A percentile compares a stretch with the other conserved stretches of the same genome.
Evolutionary conservation across 129 eudicot species (phyloP).

Genomic region (Centella asiatica): DNA sequence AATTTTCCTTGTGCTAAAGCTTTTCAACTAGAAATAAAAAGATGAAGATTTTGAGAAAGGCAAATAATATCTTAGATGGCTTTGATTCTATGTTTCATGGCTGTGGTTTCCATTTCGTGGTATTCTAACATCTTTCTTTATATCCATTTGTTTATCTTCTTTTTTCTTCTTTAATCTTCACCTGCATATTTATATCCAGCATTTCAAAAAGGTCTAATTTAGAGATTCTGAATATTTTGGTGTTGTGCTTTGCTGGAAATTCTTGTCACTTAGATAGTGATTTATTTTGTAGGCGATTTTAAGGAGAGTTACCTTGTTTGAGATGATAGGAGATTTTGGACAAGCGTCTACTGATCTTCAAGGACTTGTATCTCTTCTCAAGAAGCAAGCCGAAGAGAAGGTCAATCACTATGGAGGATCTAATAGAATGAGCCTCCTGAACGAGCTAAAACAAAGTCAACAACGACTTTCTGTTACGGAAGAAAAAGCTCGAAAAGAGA

Average conservation of each 20-base stretch:
- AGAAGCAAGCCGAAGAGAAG: slow-evolving; percentile 36
- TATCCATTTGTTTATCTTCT: no score
- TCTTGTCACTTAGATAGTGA: background rate
- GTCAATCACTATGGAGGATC: slow-evolving; percentile 19
- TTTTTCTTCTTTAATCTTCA: background rate
- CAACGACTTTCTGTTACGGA: slow-evolving; percentile 40
- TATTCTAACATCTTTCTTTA: no score
- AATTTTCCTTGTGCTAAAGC: no score
- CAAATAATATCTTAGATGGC: no score
- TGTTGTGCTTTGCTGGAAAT: background rate
- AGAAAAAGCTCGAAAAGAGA: slow-evolving; percentile 42
- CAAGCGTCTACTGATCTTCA: slow-evolving; percentile 50
- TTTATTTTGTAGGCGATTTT: slow-evolving; percentile 38
- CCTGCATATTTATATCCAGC: background rate
- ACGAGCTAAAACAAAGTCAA: slow-evolving; percentile 41
- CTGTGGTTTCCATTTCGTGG: no score
- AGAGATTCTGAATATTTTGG: background rate
- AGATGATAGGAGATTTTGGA: slow-evolving; percentile 57
- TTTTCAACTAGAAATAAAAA: no score
- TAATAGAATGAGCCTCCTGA: slow-evolving; percentile 22
- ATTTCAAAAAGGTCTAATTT: background rate
- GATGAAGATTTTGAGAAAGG: no score
- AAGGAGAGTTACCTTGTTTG: slow-evolving; percentile 44
- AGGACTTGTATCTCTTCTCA: slow-evolving; percentile 35
- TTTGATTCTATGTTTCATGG: no score